These are phyloP conservation scores for Tricholomella constricta DNA, from an alignment of 768 basidiomycete species.

Conservation along the genomic window DNA sequence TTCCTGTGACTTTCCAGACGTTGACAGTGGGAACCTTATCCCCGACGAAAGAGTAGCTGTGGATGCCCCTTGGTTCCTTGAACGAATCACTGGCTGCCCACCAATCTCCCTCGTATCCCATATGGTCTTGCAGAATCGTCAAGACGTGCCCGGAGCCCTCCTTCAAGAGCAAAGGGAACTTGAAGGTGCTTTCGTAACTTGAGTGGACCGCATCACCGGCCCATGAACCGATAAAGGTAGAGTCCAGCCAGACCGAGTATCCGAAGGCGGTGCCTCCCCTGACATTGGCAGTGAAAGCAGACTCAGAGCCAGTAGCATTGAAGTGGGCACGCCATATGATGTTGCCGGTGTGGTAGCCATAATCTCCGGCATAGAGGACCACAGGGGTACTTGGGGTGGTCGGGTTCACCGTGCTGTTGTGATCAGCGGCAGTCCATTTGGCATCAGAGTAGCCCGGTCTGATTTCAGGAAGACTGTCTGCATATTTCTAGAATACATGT, in stretches of 20 bases:
- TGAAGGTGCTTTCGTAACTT: slow-evolving; percentile 35
- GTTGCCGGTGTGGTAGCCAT: slow-evolving; percentile 53
- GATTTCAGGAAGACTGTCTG: slow-evolving; percentile 47
- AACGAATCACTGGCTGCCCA: slow-evolving; percentile 44
- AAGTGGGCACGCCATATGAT: slow-evolving; percentile 56
- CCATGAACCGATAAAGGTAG: slow-evolving; percentile 50
- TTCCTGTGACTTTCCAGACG: slow-evolving; percentile 54
- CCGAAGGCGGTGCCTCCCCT: slow-evolving; percentile 50
- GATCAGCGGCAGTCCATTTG: slow-evolving; percentile 44
- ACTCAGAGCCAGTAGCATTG: slow-evolving; percentile 46
- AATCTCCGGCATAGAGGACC: slow-evolving; percentile 50
- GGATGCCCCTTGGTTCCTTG: slow-evolving; percentile 50
- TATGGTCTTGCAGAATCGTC: slow-evolving; percentile 56
- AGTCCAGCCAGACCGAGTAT: slow-evolving; percentile 52
- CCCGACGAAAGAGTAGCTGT: slow-evolving; percentile 47
- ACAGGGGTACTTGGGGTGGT: slow-evolving; percentile 37
- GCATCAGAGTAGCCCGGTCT: slow-evolving; percentile 39
- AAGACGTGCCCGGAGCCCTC: slow-evolving; percentile 41
- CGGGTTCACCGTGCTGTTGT: slow-evolving; percentile 44
- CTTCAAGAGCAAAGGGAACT: slow-evolving; percentile 31
- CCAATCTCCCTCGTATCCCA: slow-evolving; percentile 53
- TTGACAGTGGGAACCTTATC: slow-evolving; percentile 37
- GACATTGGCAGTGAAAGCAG: slow-evolving; percentile 40
- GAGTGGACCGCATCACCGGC: slow-evolving; percentile 38
- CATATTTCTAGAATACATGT: slow-evolving; percentile 34